Conservation (phyloP, 768 basidiomycete genomes). For the Kwoniella botswanensis region DNA sequence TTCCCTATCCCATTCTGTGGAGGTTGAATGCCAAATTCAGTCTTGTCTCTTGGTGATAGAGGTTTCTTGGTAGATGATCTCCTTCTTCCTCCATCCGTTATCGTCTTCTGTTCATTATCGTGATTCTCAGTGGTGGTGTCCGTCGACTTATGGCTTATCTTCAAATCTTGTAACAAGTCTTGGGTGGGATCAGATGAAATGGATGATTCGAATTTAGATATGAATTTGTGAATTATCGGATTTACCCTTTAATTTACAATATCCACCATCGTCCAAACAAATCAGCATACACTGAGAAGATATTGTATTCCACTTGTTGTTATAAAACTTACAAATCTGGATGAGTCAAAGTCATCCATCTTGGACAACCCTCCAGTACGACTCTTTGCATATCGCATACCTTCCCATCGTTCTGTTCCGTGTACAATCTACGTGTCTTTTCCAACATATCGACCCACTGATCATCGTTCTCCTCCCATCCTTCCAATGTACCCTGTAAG, state of each 20-base stretch:
- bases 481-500: slow-evolving; percentile 13
- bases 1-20: not conserved
- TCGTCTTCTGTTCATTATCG: not conserved
- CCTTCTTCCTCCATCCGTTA: not conserved
- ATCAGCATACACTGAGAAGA: too few species aligned
- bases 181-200: too few species aligned
- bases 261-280: too few species aligned
- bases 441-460: slow-evolving; percentile 7
- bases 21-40: not conserved
- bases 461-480: slow-evolving; percentile 15
- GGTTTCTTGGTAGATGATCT: not conserved
- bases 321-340: slow-evolving; percentile 17
- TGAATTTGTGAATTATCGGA: slow-evolving; percentile 17
- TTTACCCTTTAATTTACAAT: slow-evolving; percentile 6
- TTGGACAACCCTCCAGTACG: slow-evolving; percentile 12
- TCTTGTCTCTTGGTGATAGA: not conserved
- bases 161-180: not conserved
- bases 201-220: not conserved
- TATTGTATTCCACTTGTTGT: not conserved
- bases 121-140: not conserved
- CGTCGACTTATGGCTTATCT: too few species aligned
- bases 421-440: not conserved
- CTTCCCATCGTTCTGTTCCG: not conserved
- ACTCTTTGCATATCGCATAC: not conserved
- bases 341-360: slow-evolving; percentile 26